These are phyloP conservation scores for Geranium rotundifolium DNA, from an alignment of 345 rosid genomes.

Conservation along the genomic window DNA sequence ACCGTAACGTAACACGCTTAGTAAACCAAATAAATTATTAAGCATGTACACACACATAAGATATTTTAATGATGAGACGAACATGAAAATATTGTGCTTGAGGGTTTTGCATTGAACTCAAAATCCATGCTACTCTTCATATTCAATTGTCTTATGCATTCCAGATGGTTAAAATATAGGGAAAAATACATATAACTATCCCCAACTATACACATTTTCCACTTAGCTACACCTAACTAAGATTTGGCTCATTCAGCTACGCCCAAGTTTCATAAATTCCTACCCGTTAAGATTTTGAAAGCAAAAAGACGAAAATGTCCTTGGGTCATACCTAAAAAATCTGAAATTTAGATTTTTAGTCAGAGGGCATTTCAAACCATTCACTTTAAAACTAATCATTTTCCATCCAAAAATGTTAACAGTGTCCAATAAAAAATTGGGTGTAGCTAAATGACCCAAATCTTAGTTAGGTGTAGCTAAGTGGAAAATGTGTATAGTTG, in stretches of 20 bases:
- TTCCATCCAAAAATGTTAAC: no score
- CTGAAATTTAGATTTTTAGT: no score
- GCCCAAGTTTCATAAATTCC: no score
- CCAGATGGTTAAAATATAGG: not conserved
- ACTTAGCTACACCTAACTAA: not conserved
- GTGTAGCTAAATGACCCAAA: no score
- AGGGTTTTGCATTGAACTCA: not conserved
- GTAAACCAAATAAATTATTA: not conserved
- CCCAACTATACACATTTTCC: not conserved
- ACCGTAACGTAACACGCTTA: not conserved
- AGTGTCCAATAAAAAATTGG: no score
- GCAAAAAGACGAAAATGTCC: not conserved
- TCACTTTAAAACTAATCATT: no score
- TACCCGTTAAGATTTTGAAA: no score
- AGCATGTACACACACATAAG: not conserved
- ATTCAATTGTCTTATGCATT: not conserved
- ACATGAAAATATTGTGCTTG: not conserved
- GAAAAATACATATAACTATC: no score
- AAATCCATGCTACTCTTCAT: not conserved
- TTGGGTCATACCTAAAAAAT: not conserved
- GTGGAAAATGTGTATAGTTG: no score
- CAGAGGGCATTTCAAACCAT: no score
- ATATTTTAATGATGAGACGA: not conserved
- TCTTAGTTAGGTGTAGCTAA: no score
- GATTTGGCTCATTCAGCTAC: no score